phyloP scores from a whole-genome alignment of 352 stramenopile species.

The Blastocystis sp. region DNA sequence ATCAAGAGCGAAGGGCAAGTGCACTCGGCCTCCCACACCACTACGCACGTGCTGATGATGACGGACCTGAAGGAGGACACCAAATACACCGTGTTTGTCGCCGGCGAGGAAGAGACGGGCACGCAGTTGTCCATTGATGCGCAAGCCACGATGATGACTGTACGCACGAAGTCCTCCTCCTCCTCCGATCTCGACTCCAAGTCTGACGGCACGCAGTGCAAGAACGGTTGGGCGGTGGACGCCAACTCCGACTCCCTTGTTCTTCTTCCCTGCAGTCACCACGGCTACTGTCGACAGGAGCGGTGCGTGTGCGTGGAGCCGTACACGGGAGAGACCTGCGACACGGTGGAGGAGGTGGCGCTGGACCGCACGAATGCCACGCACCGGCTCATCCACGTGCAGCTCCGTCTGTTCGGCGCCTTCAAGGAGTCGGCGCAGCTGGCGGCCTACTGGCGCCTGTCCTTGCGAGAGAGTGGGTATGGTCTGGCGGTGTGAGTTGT shows the following conservation, averaged over 20 bases:
- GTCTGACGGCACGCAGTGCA: conserved; percentile 40
- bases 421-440: conserved; percentile 1
- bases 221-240: conserved; percentile 34
- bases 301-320: conserved; percentile 27
- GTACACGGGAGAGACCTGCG: conserved; percentile 8
- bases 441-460: conserved; percentile 31
- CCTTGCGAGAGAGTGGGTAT: conserved; percentile 39
- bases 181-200: not conserved
- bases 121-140: conserved; percentile 14
- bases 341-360: not conserved
- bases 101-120: conserved; percentile 43
- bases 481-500: not conserved
- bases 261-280: conserved; percentile 40
- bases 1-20: conserved; percentile 37
- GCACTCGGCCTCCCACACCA: not conserved
- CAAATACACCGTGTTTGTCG: conserved; percentile 35
- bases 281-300: conserved; percentile 28
- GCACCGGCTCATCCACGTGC: conserved; percentile 42
- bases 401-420: not conserved
- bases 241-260: not conserved
- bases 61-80: conserved; percentile 19
- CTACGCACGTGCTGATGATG: conserved; percentile 11
- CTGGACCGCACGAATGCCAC: conserved; percentile 37
- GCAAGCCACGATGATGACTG: not conserved
- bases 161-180: not conserved